Base-by-base conservation (phyloP, 2,329 filamentous ascomycete species). In the Didymosphaeria variabile region DNA sequence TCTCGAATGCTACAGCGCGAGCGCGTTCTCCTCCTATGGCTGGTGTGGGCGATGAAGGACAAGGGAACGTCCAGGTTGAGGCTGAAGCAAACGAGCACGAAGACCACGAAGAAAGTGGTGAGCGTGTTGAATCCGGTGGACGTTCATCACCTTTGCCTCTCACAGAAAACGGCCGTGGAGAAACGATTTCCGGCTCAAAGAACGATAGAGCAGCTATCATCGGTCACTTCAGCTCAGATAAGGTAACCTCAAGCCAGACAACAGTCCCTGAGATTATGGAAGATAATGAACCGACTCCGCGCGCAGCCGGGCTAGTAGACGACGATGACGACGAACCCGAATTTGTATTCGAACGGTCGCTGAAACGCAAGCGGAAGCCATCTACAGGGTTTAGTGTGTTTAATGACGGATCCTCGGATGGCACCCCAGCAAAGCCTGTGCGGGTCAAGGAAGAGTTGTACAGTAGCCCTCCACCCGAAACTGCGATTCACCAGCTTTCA, bases 221-320 rank as follows among this genome's bases (percentile, higher is more conserved):
- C 49, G 38, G 45, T 21, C 50, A 61, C 36, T 47, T 44, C 17
- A 55, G 44, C 21, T 51, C 62, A n/a, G 60, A 64, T 7, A 67
- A 62, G n/a, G 50, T 74, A 31, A 61, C 69, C 15, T 83, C 81
- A 1, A 83, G 80, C 58, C 81, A 83, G 63, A 82, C 79, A 2
- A 84, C 81, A 5, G 77, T 78, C 52, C 74, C 76, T 45, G 77
- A 80, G 54, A 62, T 52, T 13, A 52, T 64, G 12, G 67, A 73
- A 36, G 55, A 34, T 31, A 50, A 56, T 51, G 53, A 46, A 36
- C 53, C 34, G 46, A 49, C 46, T 6, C 58, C 60, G 21, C 61
- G 59, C 12, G 40, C 32, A 15, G 58, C 57, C 8, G 46, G 57
- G 21, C 61, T 60, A 9, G 58, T 66, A 21, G 71, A 72, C 15